Conservation (phyloP, 2,329 filamentous ascomycete genomes). For the Pseudogymnoascus verrucosus region DNA sequence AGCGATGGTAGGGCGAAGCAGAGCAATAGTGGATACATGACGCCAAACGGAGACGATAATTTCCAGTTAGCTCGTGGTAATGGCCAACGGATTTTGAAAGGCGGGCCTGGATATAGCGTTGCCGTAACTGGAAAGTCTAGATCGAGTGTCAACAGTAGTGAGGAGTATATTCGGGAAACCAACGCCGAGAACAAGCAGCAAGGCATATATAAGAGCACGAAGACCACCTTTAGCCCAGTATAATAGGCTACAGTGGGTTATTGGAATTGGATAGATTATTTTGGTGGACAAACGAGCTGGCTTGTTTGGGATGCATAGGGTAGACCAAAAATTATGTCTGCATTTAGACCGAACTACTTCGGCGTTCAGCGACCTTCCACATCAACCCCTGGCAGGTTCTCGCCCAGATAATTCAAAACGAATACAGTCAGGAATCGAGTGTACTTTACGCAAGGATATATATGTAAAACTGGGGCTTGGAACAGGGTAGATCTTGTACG, state of each 20-base stretch:
- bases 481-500: neutral
- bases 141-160: neutral
- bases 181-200: neutral
- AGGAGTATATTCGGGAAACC: neutral
- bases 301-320: neutral
- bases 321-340: neutral
- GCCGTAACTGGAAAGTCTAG: neutral
- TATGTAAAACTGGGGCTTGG: neutral
- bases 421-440: neutral
- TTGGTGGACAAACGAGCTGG: neutral
- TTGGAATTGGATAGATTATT: neutral
- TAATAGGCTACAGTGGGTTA: neutral
- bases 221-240: neutral
- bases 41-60: neutral
- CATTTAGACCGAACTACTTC: neutral
- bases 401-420: neutral
- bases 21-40: neutral
- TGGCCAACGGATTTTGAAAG: neutral
- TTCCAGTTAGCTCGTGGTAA: neutral
- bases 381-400: neutral
- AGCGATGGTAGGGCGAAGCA: neutral
- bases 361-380: slow-evolving; percentile 1
- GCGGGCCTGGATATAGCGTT: neutral
- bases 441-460: slow-evolving; percentile 1
- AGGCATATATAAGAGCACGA: slow-evolving; percentile 4